A percentile compares a stretch with the other conserved stretches of the same genome.
phyloP scores from a whole-genome alignment of 1,284 basidiomycete genomes.

The Austroboletus novae-zelandiae region DNA sequence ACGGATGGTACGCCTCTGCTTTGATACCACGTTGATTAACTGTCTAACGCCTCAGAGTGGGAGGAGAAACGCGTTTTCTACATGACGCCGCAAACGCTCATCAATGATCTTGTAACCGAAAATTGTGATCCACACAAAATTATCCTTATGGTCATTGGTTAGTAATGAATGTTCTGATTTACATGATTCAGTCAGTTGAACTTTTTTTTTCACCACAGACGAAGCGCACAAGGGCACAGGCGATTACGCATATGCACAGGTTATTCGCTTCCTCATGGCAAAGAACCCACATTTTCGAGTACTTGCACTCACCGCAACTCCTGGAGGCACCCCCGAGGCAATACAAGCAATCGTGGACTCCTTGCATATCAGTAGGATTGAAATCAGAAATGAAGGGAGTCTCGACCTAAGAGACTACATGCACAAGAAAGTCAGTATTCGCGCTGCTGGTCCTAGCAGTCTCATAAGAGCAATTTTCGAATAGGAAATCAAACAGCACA shows the following conservation, averaged over 20 bases:
- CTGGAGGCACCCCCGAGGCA: constrained; percentile 81
- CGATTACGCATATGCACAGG: constrained; percentile 89
- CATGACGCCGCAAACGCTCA: constrained; percentile 96
- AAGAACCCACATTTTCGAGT: constrained; percentile 94
- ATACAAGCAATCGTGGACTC: constrained; percentile 93
- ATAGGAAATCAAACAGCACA: constrained; percentile 67
- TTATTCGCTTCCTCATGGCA: constrained; percentile 88
- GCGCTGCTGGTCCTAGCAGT: neutral
- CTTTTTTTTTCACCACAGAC: constrained; percentile 47
- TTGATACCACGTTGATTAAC: neutral
- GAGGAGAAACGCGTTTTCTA: constrained; percentile 89
- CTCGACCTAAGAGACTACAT: constrained; percentile 87
- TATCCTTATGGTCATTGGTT: constrained; percentile 80
- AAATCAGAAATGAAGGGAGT: constrained; percentile 91
- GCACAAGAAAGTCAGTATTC: constrained; percentile 72
- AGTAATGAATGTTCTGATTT: constrained; percentile 10
- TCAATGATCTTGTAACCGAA: constrained; percentile 80
- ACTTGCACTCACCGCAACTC: constrained; percentile 93
- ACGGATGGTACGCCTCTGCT: constrained; percentile 52
- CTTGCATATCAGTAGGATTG: constrained; percentile 95
- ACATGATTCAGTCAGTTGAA: constrained; percentile 3
- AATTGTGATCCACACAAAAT: constrained; percentile 80
- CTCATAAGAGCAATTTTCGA: constrained; percentile 1
- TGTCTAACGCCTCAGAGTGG: constrained; percentile 52
- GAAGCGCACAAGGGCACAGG: constrained; percentile 96